Base-by-base conservation (phyloP, 1,139 yeast genomes). In the Hyphopichia khmerensis region DNA sequence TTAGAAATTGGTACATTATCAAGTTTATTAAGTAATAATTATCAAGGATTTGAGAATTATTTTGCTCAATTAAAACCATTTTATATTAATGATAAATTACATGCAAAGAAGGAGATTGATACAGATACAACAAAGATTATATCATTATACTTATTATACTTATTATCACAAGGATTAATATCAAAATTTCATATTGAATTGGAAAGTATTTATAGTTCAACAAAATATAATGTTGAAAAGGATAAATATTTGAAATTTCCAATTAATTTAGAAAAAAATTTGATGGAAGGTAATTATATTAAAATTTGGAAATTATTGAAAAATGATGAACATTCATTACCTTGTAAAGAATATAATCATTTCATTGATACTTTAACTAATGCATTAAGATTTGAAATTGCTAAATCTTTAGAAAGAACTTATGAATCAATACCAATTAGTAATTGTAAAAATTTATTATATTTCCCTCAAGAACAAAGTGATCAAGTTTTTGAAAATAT, bases 201-300 rank as follows among this genome's bases (percentile, higher is more conserved):
- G 49, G 98, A 93, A 62, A 74, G 75, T 47, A 76, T 91, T 52
- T 79, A 76, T 53, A 77, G 77, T 56, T 69, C 75, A 41, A 60
- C 68, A 33, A 72, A 65, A 40, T 69, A 72, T 49, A 72, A 74
- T 41, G 67, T 78, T 40, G 74, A 65, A 31, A 44, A 59, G 35
- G 84, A 80, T 55, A 72, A 79, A 45, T 73, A 81, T 61, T 72
- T 93, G 52, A 79, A 81, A 42, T 90, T 90, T 62, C 98, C 99
- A 23, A 83, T 93, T 45, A 81, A 83, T 53, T 80, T 93, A 52
- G 99, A 93, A 63, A 85, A 89, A 53, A 88, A 95, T 83, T 79
- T 93, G 52, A 90, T 93, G 87, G 99, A 93, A 64, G 99, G 99
- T 37, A 87, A 93, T 50, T 93, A 91, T 64, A 95, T 89, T 62